These are phyloP conservation scores for Chlorella sp. DNA, from an alignment of 139 green algal genomes.

Conservation along the genomic window DNA sequence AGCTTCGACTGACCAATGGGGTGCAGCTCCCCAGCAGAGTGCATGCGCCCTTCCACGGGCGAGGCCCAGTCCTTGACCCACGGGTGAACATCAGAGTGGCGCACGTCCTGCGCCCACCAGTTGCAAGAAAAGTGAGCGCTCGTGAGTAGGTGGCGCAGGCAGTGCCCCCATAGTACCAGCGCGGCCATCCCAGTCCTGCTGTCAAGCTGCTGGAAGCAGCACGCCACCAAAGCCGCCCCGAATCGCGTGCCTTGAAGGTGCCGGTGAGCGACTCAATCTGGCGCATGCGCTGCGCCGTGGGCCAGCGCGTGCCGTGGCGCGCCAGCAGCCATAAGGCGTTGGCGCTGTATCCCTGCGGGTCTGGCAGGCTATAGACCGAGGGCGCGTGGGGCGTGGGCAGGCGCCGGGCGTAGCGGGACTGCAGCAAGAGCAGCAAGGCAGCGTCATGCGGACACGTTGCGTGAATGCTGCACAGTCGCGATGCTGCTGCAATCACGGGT, in stretches of 20 bases:
- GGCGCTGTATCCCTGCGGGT: constrained; percentile 29
- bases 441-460: too few relatives aligned
- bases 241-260: constrained; percentile 21
- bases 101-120: constrained; percentile 1
- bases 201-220: too few relatives aligned
- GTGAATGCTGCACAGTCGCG: too few relatives aligned
- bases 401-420: constrained; percentile 28
- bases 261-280: constrained; percentile 24
- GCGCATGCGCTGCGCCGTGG: constrained; percentile 19
- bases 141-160: too few relatives aligned
- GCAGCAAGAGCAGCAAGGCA: too few relatives aligned
- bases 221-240: too few relatives aligned
- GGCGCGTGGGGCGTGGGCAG: constrained; percentile 13
- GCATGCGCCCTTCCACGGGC: constrained; percentile 2
- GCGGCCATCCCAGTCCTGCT: too few relatives aligned
- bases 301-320: constrained; percentile 36
- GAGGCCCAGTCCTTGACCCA: constrained; percentile 33
- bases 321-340: constrained; percentile 29
- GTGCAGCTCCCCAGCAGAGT: constrained; percentile 35
- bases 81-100: constrained; percentile 10
- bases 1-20: constrained; percentile 30
- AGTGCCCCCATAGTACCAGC: too few relatives aligned
- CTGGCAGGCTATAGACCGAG: constrained; percentile 22
- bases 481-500: too few relatives aligned
- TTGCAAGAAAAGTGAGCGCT: too few relatives aligned